Evolutionary conservation across 2,329 filamentous ascomycete genomes (phyloP).

Genomic region (Claviceps sorghi): DNA sequence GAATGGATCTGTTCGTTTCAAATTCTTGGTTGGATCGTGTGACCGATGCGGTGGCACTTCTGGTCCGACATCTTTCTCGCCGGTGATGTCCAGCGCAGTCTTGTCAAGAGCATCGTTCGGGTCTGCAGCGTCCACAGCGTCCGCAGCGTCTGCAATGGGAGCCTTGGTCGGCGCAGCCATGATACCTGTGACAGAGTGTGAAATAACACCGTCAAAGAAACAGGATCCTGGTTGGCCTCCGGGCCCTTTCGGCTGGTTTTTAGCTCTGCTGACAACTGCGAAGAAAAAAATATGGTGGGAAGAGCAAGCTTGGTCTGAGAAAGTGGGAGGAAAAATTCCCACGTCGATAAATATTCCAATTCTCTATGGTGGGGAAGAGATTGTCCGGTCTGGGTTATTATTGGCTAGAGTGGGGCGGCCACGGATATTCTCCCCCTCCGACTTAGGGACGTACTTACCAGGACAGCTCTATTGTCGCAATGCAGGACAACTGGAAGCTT

Average conservation of each 20-base stretch:
- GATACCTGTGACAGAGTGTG: background rate
- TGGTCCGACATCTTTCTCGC: background rate
- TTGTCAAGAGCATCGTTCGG: constrained; percentile 11
- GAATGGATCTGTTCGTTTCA: constrained; percentile 85
- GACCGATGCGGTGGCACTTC: constrained; percentile 46
- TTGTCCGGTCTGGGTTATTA: background rate
- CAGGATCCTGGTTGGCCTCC: background rate
- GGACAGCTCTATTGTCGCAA: background rate
- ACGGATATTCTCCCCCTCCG: constrained; percentile 5
- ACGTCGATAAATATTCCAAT: constrained; percentile 1
- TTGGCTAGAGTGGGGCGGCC: constrained; percentile 1
- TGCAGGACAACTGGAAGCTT: background rate
- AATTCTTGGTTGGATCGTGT: constrained; percentile 56
- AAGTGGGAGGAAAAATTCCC: background rate
- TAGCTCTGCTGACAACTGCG: background rate
- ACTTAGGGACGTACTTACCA: background rate
- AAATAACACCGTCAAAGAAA: background rate
- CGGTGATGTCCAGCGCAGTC: constrained; percentile 12
- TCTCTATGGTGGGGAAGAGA: background rate
- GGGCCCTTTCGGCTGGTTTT: constrained; percentile 1
- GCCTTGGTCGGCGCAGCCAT: constrained; percentile 9
- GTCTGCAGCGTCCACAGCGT: constrained; percentile 8
- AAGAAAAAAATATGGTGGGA: background rate
- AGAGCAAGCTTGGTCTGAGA: background rate
- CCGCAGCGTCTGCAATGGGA: constrained; percentile 7